phyloP scores from a whole-genome alignment of 2,329 filamentous ascomycete species.

The Colletotrichum neosansevieriae region DNA sequence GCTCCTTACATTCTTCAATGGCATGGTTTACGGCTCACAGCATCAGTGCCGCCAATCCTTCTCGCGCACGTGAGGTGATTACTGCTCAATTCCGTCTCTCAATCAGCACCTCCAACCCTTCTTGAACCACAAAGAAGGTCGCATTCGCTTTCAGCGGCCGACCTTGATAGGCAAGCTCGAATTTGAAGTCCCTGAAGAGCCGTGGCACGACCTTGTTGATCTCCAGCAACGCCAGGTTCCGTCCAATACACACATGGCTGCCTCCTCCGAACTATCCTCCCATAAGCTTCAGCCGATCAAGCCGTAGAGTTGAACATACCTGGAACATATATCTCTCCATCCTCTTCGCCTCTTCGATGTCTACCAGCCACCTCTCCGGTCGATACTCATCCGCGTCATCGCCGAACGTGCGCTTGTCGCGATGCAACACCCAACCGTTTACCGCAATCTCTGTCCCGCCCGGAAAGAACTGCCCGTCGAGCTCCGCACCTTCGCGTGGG shows the following conservation, averaged over 20 bases:
- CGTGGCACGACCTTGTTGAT: constrained; percentile 71
- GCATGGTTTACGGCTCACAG: background rate
- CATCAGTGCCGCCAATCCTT: background rate
- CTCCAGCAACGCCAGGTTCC: constrained; percentile 66
- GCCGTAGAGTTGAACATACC: constrained; percentile 49
- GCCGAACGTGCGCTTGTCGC: constrained; percentile 62
- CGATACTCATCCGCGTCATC: constrained; percentile 63
- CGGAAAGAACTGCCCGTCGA: constrained; percentile 64
- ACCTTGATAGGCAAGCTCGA: constrained; percentile 63
- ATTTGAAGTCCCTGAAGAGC: constrained; percentile 65
- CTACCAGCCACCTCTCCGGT: constrained; percentile 67
- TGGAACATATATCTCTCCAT: constrained; percentile 70
- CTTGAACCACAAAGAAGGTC: constrained; percentile 71
- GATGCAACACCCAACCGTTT: constrained; percentile 66
- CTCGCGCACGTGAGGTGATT: background rate
- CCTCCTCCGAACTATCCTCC: constrained; percentile 63
- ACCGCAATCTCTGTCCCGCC: constrained; percentile 65
- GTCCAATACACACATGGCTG: constrained; percentile 66
- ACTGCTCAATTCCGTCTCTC: constrained; percentile 44
- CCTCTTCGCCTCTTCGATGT: constrained; percentile 55
- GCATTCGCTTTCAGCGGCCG: constrained; percentile 64
- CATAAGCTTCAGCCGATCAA: background rate
- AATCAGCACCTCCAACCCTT: constrained; percentile 65
- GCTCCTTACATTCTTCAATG: no score
- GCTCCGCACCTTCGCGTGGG: constrained; percentile 62